Evolutionary conservation across 176 grass and related monocot species (phyloP), one percentile per base, ranked within the genome.

Genomic region (Areca catechu): DNA sequence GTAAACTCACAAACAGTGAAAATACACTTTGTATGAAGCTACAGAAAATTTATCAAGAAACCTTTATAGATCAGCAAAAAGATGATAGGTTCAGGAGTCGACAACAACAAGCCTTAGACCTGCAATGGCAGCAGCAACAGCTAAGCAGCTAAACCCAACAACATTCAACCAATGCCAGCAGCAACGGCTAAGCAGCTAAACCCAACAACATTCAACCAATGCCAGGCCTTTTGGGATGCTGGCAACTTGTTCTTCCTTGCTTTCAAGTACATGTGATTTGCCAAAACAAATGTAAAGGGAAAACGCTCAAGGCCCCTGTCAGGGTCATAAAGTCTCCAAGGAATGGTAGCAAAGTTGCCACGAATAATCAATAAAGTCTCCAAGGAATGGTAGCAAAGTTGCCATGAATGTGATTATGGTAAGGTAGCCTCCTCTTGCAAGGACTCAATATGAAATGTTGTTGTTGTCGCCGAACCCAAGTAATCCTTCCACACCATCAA

Each of bases 361-460:
- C 80, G 27, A 96, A n/a, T n/a, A n/a, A n/a, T n/a, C n/a, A n/a
- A 96, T 96, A 34, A 96, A 96, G 67, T 96, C 92, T 18, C 83
- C 86, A 0, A 96, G 74, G 69, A 96, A 96, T 0, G 92, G 92
- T 19, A 96, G 74, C 76, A 80, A 66, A 0, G 86, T 86, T 3
- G 92, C 86, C 60, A 96, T 77, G 27, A 96, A 65, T 1, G 86
- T 96, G 86, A 85, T 90, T 56, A 96, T 30, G 0, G 77, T 77
- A 1, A 96, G 80, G 65, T 90, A 96, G 43, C 92, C 92, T 60
- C 92, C 92, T 80, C 92, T 79, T 3, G 90, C 92, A 3, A 66
- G 0, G 27, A 90, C 75, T 22, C 92, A 80, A 61, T 90, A 96
- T 20, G 73, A 52, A 19, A 96, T 2, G 34, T 90, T 96, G 71